A percentile compares a stretch with the other conserved stretches of the same genome.
These are phyloP conservation scores for Pseudopithomyces chartarum DNA, from an alignment of 2,329 filamentous ascomycete genomes.

Conservation along the genomic window DNA sequence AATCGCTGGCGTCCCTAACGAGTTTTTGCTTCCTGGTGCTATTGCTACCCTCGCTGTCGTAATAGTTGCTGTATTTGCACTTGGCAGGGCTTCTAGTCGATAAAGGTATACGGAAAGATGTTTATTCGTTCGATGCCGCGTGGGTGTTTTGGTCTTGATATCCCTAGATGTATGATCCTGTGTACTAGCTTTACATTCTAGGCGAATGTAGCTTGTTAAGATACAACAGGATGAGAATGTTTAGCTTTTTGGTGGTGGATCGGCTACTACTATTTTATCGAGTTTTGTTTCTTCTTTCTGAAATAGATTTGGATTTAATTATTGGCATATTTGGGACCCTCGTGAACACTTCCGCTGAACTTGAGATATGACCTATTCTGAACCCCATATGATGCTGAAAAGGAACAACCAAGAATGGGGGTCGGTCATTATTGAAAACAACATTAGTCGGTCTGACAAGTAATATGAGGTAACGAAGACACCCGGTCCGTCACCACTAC, in stretches of 20 bases:
- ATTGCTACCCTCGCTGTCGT: conserved; percentile 95
- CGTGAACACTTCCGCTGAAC: no score
- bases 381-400: no score
- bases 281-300: no score
- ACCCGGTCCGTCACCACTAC: no score
- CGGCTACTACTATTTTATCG: not conserved
- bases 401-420: no score
- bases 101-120: conserved; percentile 25
- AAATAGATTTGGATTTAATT: no score
- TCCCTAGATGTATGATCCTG: conserved; percentile 20
- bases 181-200: conserved; percentile 16
- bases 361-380: no score
- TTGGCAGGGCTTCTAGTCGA: conserved; percentile 69
- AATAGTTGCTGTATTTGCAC: conserved; percentile 89
- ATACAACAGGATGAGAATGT: not conserved
- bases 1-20: conserved; percentile 91
- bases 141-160: conserved; percentile 24
- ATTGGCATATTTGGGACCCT: no score
- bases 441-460: no score
- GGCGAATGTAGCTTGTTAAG: conserved; percentile 8
- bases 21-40: conserved; percentile 88
- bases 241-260: not conserved
- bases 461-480: no score
- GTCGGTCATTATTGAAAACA: no score
- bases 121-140: conserved; percentile 10